Base-by-base conservation (phyloP, 2,329 filamentous ascomycete genomes). In the Hymenotorrendiella dingleyae region DNA sequence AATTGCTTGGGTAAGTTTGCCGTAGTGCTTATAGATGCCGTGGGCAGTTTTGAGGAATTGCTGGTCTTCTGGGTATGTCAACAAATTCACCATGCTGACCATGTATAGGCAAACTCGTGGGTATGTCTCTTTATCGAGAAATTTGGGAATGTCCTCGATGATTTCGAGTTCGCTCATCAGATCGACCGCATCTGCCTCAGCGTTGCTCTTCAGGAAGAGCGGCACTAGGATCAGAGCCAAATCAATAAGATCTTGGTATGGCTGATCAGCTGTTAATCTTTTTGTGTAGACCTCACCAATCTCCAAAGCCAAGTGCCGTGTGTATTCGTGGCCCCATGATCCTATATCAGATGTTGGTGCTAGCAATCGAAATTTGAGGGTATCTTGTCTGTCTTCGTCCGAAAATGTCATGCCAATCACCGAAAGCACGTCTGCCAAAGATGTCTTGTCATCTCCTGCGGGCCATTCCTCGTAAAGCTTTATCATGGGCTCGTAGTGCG, bases 321-420 rank as follows among this genome's bases (percentile, higher is more conserved):
- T 89, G 65, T 98, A 98, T 73, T 98, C 93, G 64, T 98, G 94
- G 46, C 93, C 93, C 93, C 93, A 98, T 5, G 91, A 95, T 44
- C 83, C 86, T 60, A 98, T 88, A 65, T 98, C 93, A 64, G 89
- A 82, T 28, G 89, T 86, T 22, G 90, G 89, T 26, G 91, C 84
- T 47, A 96, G 76, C 39, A 98, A 76, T 53, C 93, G 82, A 71
- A 93, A 98, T 69, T 95, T 97, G 59, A 98, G 78, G 37, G 93
- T 96, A 65, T 98, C 93, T 67, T 94, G 80, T 64, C 88, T 82
- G 59, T 95, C 88, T 67, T 97, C 93, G 61, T 97, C 91, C 36
- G 91, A 95, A 64, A 91, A 96, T 42, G 93, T 98, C 93, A 98
- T 98, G 49, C 91, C 93, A 55, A 98, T 85, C 36, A 98, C 93